Percentiles rank a stretch among this genome's conserved stretches.
phyloP scores from a whole-genome alignment of 768 basidiomycete species.

The Boletus vermiculosoides region DNA sequence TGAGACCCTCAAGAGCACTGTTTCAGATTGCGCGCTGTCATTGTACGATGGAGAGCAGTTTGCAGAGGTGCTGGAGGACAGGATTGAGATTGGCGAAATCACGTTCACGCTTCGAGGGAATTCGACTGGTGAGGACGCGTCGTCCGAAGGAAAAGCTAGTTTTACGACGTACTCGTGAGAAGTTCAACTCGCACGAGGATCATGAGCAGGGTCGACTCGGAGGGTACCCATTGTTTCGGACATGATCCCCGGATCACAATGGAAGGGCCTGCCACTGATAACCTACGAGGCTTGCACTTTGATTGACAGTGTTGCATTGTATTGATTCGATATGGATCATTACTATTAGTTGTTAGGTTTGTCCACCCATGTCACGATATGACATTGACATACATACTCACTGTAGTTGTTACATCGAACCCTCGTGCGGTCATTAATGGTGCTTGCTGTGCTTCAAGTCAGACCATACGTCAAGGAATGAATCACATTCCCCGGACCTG shows the following conservation, averaged over 20 bases:
- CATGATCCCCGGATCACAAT: background rate
- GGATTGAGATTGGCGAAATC: conserved; percentile 23
- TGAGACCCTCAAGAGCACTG: background rate
- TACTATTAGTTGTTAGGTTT: background rate
- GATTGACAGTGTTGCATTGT: background rate
- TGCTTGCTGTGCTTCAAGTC: background rate
- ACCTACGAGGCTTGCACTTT: background rate
- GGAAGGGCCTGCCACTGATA: background rate
- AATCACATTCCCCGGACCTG: background rate
- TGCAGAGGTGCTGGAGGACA: conserved; percentile 15
- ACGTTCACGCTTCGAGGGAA: conserved; percentile 17
- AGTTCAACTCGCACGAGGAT: background rate
- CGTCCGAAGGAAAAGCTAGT: background rate
- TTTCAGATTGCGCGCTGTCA: conserved; percentile 22
- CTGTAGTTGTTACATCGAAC: conserved; percentile 6
- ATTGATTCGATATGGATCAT: background rate
- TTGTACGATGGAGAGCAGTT: conserved; percentile 16
- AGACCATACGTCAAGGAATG: background rate
- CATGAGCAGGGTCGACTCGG: background rate
- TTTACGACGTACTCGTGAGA: background rate
- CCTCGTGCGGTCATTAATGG: background rate
- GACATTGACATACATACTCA: background rate
- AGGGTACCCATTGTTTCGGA: background rate
- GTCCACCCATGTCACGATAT: background rate
- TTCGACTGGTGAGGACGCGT: background rate